Percentiles rank a stretch among this genome's conserved stretches.
Conservation (phyloP, 148 eudicot species). For the Cornus florida region DNA sequence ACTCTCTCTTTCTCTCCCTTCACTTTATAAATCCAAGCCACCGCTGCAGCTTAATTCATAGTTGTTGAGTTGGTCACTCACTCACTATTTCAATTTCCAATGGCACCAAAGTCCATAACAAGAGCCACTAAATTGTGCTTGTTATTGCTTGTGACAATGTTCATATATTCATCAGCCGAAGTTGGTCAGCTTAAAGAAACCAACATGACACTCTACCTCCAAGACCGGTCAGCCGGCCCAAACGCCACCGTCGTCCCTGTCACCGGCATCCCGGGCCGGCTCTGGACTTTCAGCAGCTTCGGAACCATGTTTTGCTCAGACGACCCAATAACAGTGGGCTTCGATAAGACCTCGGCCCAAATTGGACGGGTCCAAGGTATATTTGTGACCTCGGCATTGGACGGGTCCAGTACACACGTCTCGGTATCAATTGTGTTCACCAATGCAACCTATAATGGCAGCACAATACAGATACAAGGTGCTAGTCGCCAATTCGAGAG, state of each 20-base stretch:
- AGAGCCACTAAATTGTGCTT: not conserved
- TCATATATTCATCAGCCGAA: not conserved
- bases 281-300: not conserved
- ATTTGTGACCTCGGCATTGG: not conserved
- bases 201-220: not conserved
- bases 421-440: constrained; percentile 3
- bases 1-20: too few relatives aligned
- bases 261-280: not conserved
- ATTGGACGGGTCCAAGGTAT: constrained; percentile 6
- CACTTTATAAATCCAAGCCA: too few relatives aligned
- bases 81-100: too few relatives aligned
- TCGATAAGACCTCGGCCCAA: not conserved
- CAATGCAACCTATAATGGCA: not conserved
- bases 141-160: not conserved
- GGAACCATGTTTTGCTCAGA: not conserved
- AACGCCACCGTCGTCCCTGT: not conserved
- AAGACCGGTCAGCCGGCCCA: not conserved
- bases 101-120: not conserved
- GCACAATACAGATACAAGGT: constrained; percentile 6
- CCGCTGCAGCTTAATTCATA: too few relatives aligned
- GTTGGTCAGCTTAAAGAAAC: too few relatives aligned
- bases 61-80: too few relatives aligned
- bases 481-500: too few relatives aligned
- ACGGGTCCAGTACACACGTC: not conserved
- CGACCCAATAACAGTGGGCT: not conserved